Evolutionary conservation across 768 basidiomycete genomes (phyloP), one percentile per base, ranked within the genome.

Genomic region (Tricholoma furcatifolium): DNA sequence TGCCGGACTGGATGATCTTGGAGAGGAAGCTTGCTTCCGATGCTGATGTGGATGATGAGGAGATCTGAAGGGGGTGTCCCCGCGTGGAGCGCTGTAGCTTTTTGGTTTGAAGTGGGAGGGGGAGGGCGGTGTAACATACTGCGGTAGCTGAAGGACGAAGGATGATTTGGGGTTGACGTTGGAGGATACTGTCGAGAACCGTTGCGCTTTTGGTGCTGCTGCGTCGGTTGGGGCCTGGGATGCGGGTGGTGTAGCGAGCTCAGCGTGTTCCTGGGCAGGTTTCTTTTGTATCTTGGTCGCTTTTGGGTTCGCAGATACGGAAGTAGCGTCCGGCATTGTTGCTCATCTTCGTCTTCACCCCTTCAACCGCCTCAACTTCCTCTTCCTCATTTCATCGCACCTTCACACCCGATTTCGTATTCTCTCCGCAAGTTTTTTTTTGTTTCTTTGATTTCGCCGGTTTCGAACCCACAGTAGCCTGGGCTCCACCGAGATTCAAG

Each of bases 1-100:
- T 98, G 51, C 96, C 96, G 21, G 85, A 86, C 34, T 83, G 77
- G 21, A 97, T 83, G 51, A 98, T 88, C 61, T 90, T 90, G 46
- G 85, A 77, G 41, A 98, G 77, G 72, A 98, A 98, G 5, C 74
- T 76, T 12, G 80, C 78, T 67, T 96, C 94, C 4, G 93, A 86
- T 4, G 84, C 74, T 3, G 90, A 83, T n/a, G 81, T 75, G 2
- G 74, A 76, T 1, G 82, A 75, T 40, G 80, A 75, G 67, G 82
- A 84, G 0, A 76, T 67, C n/a, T n/a, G n/a, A n/a, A n/a, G 10
- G 66, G 72, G 56, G 66, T 62, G 43, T 74, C 73, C 69, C 66
- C 41, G 72, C 61, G 57, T 86, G 79, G 12, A 88, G 67, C 14
- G 66, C 53, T 1, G 74, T 67, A 1, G 81, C 84, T 47, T 75